Evolutionary conservation across 768 basidiomycete genomes (phyloP).

Genomic region (Pleurotus pulmonarius): DNA sequence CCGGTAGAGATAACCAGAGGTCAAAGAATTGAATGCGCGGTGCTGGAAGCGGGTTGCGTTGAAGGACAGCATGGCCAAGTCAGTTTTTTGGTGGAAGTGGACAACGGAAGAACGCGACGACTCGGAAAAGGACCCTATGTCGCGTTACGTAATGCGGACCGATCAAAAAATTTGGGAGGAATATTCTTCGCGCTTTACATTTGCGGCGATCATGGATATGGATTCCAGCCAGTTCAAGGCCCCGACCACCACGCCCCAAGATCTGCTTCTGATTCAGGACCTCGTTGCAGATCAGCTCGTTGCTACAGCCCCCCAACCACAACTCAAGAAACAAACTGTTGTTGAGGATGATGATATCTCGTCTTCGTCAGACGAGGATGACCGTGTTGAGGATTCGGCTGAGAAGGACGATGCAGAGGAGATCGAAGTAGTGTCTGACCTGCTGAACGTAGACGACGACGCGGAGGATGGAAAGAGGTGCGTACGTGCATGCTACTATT

Average conservation of each 20-base stretch:
- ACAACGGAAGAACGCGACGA: no score
- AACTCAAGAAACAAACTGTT: slow-evolving; percentile 10
- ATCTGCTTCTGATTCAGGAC: slow-evolving; percentile 70
- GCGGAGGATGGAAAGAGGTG: neutral
- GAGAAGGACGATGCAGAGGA: slow-evolving; percentile 37
- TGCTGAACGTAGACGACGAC: neutral
- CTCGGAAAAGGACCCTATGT: no score
- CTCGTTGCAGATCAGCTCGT: slow-evolving; percentile 37
- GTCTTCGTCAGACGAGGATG: slow-evolving; percentile 52
- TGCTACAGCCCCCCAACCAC: neutral
- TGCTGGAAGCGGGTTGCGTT: slow-evolving; percentile 1
- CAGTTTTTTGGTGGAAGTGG: no score
- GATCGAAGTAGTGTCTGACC: slow-evolving; percentile 25
- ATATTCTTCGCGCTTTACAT: neutral
- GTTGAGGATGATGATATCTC: slow-evolving; percentile 41
- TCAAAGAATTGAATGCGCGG: neutral
- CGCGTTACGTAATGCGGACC: neutral
- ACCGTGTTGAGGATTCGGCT: slow-evolving; percentile 13
- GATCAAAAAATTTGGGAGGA: neutral
- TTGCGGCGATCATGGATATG: slow-evolving; percentile 23
- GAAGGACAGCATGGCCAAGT: neutral
- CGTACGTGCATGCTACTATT: neutral
- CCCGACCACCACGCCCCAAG: slow-evolving; percentile 64
- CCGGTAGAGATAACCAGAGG: slow-evolving; percentile 20
- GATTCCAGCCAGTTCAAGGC: slow-evolving; percentile 45